phyloP scores from a whole-genome alignment of 2,329 filamentous ascomycete species.

The Grosmannia huntii region DNA sequence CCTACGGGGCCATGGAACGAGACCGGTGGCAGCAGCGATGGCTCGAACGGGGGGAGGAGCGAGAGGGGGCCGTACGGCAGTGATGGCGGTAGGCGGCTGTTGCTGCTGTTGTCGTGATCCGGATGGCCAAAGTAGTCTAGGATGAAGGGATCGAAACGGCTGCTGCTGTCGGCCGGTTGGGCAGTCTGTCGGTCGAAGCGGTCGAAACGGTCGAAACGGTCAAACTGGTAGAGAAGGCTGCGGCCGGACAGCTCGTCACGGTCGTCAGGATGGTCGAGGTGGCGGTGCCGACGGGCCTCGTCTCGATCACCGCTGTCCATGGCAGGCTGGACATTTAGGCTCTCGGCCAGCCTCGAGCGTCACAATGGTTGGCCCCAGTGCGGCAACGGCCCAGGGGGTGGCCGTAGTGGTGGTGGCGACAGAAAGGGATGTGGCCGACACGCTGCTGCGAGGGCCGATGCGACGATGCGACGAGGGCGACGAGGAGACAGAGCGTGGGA shows the following conservation, averaged over 20 bases:
- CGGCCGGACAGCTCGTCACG: conserved; percentile 15
- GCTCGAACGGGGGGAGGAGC: background rate
- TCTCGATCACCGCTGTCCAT: conserved; percentile 36
- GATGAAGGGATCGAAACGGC: background rate
- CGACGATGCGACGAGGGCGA: background rate
- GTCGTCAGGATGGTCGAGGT: conserved; percentile 13
- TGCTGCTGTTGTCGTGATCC: background rate
- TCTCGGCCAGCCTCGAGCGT: conserved; percentile 4
- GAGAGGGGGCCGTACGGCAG: background rate
- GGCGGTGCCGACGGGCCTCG: conserved; percentile 22
- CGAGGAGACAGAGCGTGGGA: no score
- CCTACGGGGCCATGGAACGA: conserved; percentile 1
- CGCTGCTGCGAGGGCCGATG: background rate
- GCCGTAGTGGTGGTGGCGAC: background rate
- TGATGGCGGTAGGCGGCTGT: background rate
- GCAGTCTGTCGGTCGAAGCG: no score
- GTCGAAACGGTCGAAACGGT: background rate
- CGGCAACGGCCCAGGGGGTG: background rate
- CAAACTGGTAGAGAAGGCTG: conserved; percentile 4
- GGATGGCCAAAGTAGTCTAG: background rate
- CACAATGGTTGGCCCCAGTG: background rate
- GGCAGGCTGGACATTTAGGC: conserved; percentile 26
- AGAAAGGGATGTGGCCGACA: background rate
- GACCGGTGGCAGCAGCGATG: conserved; percentile 3
- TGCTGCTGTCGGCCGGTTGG: background rate